Percentiles rank a stretch among this genome's conserved stretches.
phyloP scores from a whole-genome alignment of 495 filamentous ascomycete species.

The Xylaria palmicola region DNA sequence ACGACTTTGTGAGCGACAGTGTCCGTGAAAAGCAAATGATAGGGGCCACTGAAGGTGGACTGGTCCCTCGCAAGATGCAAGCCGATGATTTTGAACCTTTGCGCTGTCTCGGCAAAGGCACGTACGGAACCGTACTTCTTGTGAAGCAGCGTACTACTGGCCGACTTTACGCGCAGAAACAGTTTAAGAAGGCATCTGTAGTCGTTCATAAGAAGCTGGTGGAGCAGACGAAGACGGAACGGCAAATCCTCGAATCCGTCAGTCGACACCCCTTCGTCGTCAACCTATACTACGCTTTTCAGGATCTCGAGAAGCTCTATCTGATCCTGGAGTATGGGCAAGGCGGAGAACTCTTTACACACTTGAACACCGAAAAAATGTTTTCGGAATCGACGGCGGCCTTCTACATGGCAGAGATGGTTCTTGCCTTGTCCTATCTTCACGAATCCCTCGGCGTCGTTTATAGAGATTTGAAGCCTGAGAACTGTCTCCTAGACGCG shows the following conservation, averaged over 20 bases:
- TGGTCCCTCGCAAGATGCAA: constrained; percentile 74
- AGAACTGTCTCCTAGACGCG: constrained; percentile 92
- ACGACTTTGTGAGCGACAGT: constrained; percentile 82
- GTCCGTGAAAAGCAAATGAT: constrained; percentile 39
- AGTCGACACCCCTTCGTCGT: constrained; percentile 96
- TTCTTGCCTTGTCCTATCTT: constrained; percentile 88
- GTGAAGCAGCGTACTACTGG: constrained; percentile 86
- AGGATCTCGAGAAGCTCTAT: constrained; percentile 97
- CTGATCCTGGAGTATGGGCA: constrained; percentile 98
- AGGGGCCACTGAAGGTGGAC: constrained; percentile 44
- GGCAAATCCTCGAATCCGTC: constrained; percentile 88
- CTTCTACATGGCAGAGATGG: constrained; percentile 98
- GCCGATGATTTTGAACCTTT: constrained; percentile 86
- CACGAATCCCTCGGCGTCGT: constrained; percentile 90
- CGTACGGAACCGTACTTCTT: constrained; percentile 88
- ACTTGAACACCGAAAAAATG: constrained; percentile 87
- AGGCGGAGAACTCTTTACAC: constrained; percentile 90
- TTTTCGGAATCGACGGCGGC: constrained; percentile 83
- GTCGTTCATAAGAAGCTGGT: constrained; percentile 89
- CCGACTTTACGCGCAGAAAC: constrained; percentile 94
- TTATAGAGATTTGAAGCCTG: constrained; percentile 95
- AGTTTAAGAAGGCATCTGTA: constrained; percentile 93
- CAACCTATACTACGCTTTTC: constrained; percentile 96
- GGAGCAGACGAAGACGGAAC: constrained; percentile 96
- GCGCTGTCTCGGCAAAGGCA: constrained; percentile 95